A percentile compares a stretch with the other conserved stretches of the same genome.
These are phyloP conservation scores for Saccharum spontaneum DNA, from an alignment of 176 grass and related monocot species.

Conservation along the genomic window DNA sequence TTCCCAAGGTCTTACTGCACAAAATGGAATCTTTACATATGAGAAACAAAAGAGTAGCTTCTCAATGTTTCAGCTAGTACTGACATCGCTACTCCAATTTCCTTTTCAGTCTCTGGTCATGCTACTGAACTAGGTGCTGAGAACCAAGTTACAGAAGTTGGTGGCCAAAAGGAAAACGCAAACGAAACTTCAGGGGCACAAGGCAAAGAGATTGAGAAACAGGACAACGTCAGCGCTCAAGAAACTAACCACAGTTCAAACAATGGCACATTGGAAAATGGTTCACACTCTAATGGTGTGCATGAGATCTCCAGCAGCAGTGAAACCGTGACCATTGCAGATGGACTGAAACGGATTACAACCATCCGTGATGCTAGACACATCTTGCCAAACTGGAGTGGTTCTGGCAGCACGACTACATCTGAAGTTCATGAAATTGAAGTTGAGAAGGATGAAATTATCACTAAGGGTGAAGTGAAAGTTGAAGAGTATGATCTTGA, in stretches of 20 bases:
- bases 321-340: constrained; percentile 6
- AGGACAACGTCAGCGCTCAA: constrained; percentile 9
- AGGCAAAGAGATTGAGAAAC: constrained; percentile 10
- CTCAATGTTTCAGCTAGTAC: neutral
- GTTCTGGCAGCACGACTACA: neutral
- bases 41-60: neutral
- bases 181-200: constrained; percentile 3
- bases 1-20: neutral
- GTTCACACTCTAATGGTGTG: constrained; percentile 36
- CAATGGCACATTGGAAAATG: constrained; percentile 26
- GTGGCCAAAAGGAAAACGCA: neutral
- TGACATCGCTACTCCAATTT: neutral
- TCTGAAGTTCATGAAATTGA: constrained; percentile 29
- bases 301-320: neutral
- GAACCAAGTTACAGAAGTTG: neutral
- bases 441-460: constrained; percentile 15
- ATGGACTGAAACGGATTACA: constrained; percentile 16
- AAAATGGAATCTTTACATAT: neutral
- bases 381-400: neutral
- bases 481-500: constrained; percentile 64
- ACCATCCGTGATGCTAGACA: neutral
- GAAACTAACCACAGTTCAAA: constrained; percentile 24
- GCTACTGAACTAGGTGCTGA: constrained; percentile 15
- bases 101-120: constrained; percentile 39
- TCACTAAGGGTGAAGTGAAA: neutral